A percentile compares a stretch with the other conserved stretches of the same genome.
Conservation (phyloP, 1,284 basidiomycete genomes). For the Sporisorium exsertum region DNA sequence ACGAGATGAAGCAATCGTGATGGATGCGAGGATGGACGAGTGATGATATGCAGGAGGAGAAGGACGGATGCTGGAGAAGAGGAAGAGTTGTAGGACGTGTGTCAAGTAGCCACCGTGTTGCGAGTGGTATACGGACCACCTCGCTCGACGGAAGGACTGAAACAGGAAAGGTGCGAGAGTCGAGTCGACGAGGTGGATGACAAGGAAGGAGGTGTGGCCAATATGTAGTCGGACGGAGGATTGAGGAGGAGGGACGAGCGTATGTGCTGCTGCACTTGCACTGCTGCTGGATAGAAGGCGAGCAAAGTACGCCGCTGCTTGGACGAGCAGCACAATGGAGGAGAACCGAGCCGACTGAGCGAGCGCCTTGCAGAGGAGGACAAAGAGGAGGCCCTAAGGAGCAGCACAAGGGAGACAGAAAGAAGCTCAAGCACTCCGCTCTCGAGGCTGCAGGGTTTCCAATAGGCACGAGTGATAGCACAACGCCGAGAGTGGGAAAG, state of each 20-base stretch:
- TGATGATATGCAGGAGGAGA: slow-evolving; percentile 1
- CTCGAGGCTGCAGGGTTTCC: neutral
- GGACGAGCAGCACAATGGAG: neutral
- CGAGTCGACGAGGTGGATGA: neutral
- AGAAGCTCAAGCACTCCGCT: neutral
- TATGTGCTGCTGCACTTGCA: too few species aligned
- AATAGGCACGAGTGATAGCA: neutral
- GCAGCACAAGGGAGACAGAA: neutral
- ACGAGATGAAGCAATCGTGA: slow-evolving; percentile 10
- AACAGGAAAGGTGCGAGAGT: neutral
- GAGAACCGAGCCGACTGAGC: neutral
- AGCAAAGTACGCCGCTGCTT: neutral
- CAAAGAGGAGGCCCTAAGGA: neutral
- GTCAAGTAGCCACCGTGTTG: slow-evolving; percentile 2
- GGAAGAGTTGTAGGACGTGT: neutral
- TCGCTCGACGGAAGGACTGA: slow-evolving; percentile 5
- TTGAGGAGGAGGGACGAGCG: neutral
- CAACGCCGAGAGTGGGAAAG: neutral
- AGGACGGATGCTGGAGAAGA: slow-evolving; percentile 13
- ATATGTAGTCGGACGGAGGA: slow-evolving; percentile 24
- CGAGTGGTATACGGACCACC: slow-evolving; percentile 2
- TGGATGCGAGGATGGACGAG: neutral
- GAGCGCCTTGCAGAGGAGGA: slow-evolving; percentile 7
- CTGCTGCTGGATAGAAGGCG: neutral
- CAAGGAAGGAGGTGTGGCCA: slow-evolving; percentile 4